Evolutionary conservation across 495 filamentous ascomycete species (phyloP), one percentile per base, ranked within the genome.

Genomic region (Cudoniella acicularis): DNA sequence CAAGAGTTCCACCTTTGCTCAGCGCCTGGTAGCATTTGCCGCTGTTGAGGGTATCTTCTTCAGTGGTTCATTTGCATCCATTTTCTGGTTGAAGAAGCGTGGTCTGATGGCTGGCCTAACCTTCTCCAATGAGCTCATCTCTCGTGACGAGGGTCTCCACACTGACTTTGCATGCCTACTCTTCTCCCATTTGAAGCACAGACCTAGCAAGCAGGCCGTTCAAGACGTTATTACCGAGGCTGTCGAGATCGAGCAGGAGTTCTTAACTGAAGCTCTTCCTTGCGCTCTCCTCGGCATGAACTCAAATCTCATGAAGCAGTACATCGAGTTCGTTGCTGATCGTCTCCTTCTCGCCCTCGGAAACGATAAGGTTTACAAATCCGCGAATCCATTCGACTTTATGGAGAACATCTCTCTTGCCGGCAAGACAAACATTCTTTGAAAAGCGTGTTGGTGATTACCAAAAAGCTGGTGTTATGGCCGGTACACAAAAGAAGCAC

Each of bases 61-160:
- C 87, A 90, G 85, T 68, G 95, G 94, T 65, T 96, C 94, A n/a
- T 98, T 98, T 65, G 95, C 94, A 3, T 94, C 94, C 57, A 96
- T 98, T 76, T 98, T 98, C 85, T 98, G 94, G 94, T 82, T 98
- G 70, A 98, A 98, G 89, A 98, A 98, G 86, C 95, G 94, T 72
- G 94, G 94, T 61, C 84, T 98, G 62, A 98, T 98, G 94, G 87
- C 94, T 56, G 94, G 94, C 64, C 85, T 98, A 27, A 96, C 94
- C 57, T 98, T 98, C 83, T 97, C 92, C 67, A 98, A 98, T 80
- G 94, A 98, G 80, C 87, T 98, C 67, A 98, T 98, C 80, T 98
- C 95, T 48, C 93, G 94, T 77, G 94, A 98, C 70, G 94, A 98
- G 82, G 94, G 94, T 76, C 90, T 98, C 61, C 94, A 98, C 84